Evolutionary conservation across 805 yeast species (phyloP).

Genomic region (Clavispora fructus): DNA sequence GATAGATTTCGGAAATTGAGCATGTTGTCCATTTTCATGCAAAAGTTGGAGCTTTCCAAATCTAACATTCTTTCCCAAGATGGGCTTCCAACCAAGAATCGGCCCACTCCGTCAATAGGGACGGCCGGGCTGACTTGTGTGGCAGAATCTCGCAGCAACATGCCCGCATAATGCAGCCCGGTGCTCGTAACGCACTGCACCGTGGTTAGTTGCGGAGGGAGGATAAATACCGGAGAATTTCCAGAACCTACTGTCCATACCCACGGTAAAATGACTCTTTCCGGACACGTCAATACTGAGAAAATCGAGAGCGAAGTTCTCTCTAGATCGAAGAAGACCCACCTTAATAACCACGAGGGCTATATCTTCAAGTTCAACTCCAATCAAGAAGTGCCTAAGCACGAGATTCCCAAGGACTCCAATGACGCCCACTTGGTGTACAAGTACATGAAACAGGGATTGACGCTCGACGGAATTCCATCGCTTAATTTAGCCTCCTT

Average conservation of each 20-base stretch:
- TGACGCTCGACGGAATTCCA: slow-evolving; percentile 80
- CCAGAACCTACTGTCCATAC: background rate
- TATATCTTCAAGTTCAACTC: slow-evolving; percentile 28
- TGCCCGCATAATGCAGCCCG: background rate
- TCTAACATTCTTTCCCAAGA: too few relatives aligned
- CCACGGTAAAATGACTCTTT: slow-evolving; percentile 33
- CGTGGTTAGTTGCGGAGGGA: background rate
- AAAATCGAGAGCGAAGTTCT: slow-evolving; percentile 26
- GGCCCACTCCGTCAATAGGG: too few relatives aligned
- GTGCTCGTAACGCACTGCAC: background rate
- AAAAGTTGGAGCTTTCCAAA: too few relatives aligned
- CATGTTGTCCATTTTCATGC: too few relatives aligned
- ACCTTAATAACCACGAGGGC: slow-evolving; percentile 22
- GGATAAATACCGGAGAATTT: background rate
- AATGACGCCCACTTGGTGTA: slow-evolving; percentile 49
- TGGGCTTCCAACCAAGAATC: too few relatives aligned
- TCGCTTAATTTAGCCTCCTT: slow-evolving; percentile 82
- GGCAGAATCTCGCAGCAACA: background rate
- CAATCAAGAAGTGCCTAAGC: slow-evolving; percentile 45
- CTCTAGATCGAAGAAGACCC: slow-evolving; percentile 15
- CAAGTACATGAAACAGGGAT: slow-evolving; percentile 63
- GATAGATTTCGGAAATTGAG: too few relatives aligned
- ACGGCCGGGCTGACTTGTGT: too few relatives aligned
- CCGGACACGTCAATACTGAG: slow-evolving; percentile 43
- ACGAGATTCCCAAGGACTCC: slow-evolving; percentile 55